Conservation (phyloP, 2,329 filamentous ascomycete species). For the Truncatella angustata region DNA sequence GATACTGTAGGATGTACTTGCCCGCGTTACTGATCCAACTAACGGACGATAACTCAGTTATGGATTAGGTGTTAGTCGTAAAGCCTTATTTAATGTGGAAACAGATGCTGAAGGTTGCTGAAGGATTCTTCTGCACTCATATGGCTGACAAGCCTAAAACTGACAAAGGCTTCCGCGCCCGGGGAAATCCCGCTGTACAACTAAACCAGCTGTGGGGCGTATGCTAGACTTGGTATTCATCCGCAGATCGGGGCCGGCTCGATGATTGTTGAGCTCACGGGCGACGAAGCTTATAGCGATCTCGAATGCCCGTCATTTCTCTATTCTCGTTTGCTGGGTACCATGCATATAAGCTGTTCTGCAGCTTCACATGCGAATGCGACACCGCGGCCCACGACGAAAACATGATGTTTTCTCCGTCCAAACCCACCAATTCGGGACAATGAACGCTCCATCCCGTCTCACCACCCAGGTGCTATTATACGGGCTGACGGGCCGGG, state of each 20-base stretch:
- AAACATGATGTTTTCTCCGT: background rate
- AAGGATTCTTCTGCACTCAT: no score
- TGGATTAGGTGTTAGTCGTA: no score
- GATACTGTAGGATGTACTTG: no score
- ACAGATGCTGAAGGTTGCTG: no score
- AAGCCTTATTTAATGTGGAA: no score
- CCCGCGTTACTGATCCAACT: no score
- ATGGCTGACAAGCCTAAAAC: no score
- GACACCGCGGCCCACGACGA: background rate
- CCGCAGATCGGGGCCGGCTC: background rate
- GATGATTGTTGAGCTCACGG: background rate
- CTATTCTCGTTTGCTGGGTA: no score
- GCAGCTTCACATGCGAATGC: constrained; percentile 1
- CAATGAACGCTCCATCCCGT: constrained; percentile 5
- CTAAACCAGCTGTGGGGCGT: background rate
- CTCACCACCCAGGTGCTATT: background rate
- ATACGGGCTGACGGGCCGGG: background rate
- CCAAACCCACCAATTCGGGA: constrained; percentile 4
- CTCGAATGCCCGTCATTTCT: background rate
- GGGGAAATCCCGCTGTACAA: background rate
- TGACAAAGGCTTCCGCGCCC: background rate
- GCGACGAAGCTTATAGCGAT: background rate
- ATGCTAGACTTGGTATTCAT: background rate
- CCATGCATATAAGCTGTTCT: no score
- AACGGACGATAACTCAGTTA: no score